A percentile compares a stretch with the other conserved stretches of the same genome.
These are phyloP conservation scores for Ilyonectria destructans DNA, from an alignment of 2,329 filamentous ascomycete species.

Conservation along the genomic window DNA sequence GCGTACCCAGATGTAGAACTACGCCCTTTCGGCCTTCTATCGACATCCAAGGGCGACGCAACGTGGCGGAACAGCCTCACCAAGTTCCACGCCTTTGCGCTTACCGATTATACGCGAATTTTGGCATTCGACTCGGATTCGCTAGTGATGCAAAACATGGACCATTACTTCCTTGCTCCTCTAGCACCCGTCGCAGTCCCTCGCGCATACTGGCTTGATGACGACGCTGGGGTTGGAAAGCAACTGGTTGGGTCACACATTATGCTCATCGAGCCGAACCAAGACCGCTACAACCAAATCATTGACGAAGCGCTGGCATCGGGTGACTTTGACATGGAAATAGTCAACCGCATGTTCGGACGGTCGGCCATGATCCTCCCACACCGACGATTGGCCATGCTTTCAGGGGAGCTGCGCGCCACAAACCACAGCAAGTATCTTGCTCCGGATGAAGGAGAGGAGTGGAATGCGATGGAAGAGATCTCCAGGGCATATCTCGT, in stretches of 20 bases:
- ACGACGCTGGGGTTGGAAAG: slow-evolving; percentile 3
- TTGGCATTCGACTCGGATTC: slow-evolving; percentile 33
- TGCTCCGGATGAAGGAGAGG: slow-evolving; percentile 17
- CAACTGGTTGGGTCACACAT: slow-evolving; percentile 27
- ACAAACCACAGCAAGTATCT: slow-evolving; percentile 31
- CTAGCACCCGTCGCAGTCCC: slow-evolving; percentile 20
- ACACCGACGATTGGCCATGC: slow-evolving; percentile 28
- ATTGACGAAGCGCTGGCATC: slow-evolving; percentile 24
- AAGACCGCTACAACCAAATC: slow-evolving; percentile 15
- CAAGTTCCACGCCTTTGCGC: slow-evolving; percentile 31
- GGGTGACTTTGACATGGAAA: slow-evolving; percentile 36
- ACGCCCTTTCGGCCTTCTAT: slow-evolving; percentile 19
- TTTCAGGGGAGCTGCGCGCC: slow-evolving; percentile 26
- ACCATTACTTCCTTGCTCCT: slow-evolving; percentile 21
- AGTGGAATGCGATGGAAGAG: slow-evolving; percentile 31
- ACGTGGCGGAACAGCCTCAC: slow-evolving; percentile 33
- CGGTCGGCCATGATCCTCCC: slow-evolving; percentile 37
- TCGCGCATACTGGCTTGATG: slow-evolving; percentile 21
- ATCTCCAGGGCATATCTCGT: slow-evolving; percentile 10
- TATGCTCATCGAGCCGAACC: slow-evolving; percentile 31
- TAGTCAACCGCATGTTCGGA: slow-evolving; percentile 35
- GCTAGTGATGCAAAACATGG: slow-evolving; percentile 28
- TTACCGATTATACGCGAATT: slow-evolving; percentile 30
- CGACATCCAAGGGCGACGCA: slow-evolving; percentile 29
- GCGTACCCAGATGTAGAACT: slow-evolving; percentile 22